phyloP scores from a whole-genome alignment of 805 yeast species.

The Nakazawaea ishiwadae region DNA sequence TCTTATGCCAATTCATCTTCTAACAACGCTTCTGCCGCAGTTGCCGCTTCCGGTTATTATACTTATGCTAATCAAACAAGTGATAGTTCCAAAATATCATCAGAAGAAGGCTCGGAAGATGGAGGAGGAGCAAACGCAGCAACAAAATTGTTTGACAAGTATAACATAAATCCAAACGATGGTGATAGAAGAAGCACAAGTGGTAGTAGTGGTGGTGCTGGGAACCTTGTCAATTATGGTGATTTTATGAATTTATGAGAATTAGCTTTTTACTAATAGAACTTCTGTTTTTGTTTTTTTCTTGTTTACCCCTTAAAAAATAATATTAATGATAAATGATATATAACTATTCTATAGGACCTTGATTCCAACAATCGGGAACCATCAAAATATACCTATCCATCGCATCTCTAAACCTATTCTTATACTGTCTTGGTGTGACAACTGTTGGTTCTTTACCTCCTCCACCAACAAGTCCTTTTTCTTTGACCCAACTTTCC shows the following conservation, averaged over 20 bases:
- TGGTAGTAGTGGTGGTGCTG: background rate
- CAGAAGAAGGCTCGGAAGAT: too few relatives aligned
- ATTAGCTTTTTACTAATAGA: background rate
- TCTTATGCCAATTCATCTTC: too few relatives aligned
- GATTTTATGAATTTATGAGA: slow-evolving; percentile 13
- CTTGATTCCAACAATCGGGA: slow-evolving; percentile 52
- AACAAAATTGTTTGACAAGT: background rate
- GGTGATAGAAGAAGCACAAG: slow-evolving; percentile 1
- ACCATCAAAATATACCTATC: slow-evolving; percentile 92
- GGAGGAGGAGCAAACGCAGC: too few relatives aligned
- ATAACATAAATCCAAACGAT: background rate
- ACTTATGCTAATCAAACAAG: slow-evolving; percentile 2
- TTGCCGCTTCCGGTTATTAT: slow-evolving; percentile 1
- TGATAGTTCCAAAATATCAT: too few relatives aligned
- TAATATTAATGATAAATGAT: background rate
- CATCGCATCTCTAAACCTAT: slow-evolving; percentile 96
- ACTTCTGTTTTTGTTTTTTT: background rate
- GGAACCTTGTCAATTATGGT: slow-evolving; percentile 11
- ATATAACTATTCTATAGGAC: slow-evolving; percentile 12
- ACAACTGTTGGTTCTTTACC: slow-evolving; percentile 95
- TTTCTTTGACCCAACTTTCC: slow-evolving; percentile 98
- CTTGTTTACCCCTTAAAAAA: too few relatives aligned
- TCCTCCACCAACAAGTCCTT: slow-evolving; percentile 81
- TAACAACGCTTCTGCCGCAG: background rate
- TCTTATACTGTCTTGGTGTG: slow-evolving; percentile 93